Conservation (phyloP, 352 stramenopile species). For the Globisporangium heterothallicum region DNA sequence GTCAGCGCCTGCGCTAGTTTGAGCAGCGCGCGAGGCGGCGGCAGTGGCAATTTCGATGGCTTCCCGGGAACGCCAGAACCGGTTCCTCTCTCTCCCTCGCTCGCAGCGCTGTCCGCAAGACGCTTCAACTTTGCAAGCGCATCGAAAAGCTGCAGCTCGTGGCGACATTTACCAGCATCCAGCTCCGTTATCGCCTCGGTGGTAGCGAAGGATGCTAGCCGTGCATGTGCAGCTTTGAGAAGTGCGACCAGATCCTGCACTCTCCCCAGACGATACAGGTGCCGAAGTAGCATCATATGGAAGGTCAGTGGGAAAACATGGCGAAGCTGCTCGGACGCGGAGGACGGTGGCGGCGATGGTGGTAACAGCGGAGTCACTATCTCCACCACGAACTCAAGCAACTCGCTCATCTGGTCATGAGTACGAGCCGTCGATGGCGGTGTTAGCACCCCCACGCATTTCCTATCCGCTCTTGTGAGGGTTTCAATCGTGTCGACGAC, state of each 20-base stretch:
- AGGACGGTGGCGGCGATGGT: not conserved
- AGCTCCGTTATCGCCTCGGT: not conserved
- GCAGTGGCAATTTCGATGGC: slow-evolving; percentile 1
- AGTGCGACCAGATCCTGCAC: slow-evolving; percentile 16
- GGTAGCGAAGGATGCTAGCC: slow-evolving; percentile 3
- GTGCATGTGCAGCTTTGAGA: slow-evolving; percentile 13
- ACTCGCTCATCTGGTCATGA: slow-evolving; percentile 11
- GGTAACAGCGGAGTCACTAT: slow-evolving; percentile 22
- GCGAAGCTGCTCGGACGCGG: not conserved
- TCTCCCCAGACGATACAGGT: slow-evolving; percentile 24
- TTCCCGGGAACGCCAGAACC: not conserved
- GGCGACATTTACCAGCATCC: slow-evolving; percentile 6
- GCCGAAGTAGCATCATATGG: slow-evolving; percentile 23
- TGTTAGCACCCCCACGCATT: slow-evolving; percentile 3
- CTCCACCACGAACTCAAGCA: slow-evolving; percentile 36
- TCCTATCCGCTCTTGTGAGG: slow-evolving; percentile 3
- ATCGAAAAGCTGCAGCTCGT: slow-evolving; percentile 26
- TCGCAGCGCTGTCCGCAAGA: not conserved
- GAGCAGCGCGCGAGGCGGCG: not conserved
- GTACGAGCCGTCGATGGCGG: slow-evolving; percentile 3
- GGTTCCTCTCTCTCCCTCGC: not conserved
- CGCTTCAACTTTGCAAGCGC: slow-evolving; percentile 10
- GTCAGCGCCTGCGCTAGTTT: slow-evolving; percentile 18
- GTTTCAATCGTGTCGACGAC: slow-evolving; percentile 34
- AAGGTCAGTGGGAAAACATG: slow-evolving; percentile 26